Evolutionary conservation across 2,329 filamentous ascomycete species (phyloP).

Genomic region (Sporothrix protearum): DNA sequence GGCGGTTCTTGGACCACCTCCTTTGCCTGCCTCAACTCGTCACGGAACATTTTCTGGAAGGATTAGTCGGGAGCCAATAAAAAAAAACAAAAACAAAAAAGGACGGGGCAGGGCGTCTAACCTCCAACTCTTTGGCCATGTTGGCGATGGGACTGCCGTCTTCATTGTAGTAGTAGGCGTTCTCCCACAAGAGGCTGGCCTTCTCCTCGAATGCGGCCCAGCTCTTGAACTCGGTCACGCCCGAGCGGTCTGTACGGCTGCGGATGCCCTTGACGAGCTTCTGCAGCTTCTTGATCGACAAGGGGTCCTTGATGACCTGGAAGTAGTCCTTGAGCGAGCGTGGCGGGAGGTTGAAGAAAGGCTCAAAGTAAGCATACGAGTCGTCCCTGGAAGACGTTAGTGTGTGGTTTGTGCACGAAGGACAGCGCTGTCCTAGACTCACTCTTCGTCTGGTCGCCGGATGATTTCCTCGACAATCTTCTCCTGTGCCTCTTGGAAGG

Average conservation of each 20-base stretch:
- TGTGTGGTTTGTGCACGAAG: slow-evolving; percentile 22
- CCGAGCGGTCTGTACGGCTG: slow-evolving; percentile 62
- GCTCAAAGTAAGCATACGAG: slow-evolving; percentile 65
- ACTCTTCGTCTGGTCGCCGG: slow-evolving; percentile 64
- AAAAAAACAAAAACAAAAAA: too few species aligned
- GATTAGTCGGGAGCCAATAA: neutral
- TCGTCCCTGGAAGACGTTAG: slow-evolving; percentile 48
- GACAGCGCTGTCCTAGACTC: neutral
- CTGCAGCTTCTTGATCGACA: slow-evolving; percentile 73
- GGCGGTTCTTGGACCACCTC: slow-evolving; percentile 67
- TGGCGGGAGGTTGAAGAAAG: slow-evolving; percentile 75
- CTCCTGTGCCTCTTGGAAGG: slow-evolving; percentile 81
- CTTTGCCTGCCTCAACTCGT: slow-evolving; percentile 68
- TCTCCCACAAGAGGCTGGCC: slow-evolving; percentile 77
- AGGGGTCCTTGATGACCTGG: slow-evolving; percentile 72
- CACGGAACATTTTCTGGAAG: slow-evolving; percentile 52
- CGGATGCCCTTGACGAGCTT: slow-evolving; percentile 72
- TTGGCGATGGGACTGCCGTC: slow-evolving; percentile 81
- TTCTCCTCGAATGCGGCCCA: slow-evolving; percentile 82
- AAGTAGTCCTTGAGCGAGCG: slow-evolving; percentile 81
- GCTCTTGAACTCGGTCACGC: slow-evolving; percentile 66
- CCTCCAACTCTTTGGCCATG: slow-evolving; percentile 75
- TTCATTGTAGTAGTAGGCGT: slow-evolving; percentile 86
- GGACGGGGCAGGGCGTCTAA: slow-evolving; percentile 36
- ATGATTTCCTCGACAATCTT: slow-evolving; percentile 76